These are phyloP conservation scores for Metroxylon sagu DNA, from an alignment of 176 grass and related monocot genomes.

Conservation along the genomic window DNA sequence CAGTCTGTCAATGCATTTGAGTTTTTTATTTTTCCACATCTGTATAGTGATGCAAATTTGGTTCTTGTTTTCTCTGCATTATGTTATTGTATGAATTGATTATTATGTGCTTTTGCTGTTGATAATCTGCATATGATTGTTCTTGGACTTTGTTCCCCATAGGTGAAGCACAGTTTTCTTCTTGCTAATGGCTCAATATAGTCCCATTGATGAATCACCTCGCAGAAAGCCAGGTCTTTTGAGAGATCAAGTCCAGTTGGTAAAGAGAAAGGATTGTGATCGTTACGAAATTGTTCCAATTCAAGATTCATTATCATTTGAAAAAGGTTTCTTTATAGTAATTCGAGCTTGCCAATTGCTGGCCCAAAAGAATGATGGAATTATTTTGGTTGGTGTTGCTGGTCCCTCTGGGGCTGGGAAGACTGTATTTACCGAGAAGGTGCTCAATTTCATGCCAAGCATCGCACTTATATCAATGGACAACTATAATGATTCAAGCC, in stretches of 20 bases:
- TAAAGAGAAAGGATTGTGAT: constrained; percentile 60
- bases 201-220: constrained; percentile 49
- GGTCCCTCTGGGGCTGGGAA: constrained; percentile 95
- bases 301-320: constrained; percentile 68
- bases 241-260: constrained; percentile 80
- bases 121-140: too few species aligned
- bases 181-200: constrained; percentile 42
- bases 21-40: too few species aligned
- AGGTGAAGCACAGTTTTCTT: not conserved
- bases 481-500: constrained; percentile 89
- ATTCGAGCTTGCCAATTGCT: constrained; percentile 85
- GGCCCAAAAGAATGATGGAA: constrained; percentile 71
- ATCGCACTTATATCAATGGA: constrained; percentile 97
- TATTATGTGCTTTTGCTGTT: too few species aligned
- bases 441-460: constrained; percentile 86
- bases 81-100: too few species aligned
- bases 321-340: constrained; percentile 92
- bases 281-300: constrained; percentile 83
- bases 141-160: too few species aligned
- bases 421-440: constrained; percentile 91
- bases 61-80: too few species aligned
- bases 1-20: too few species aligned
- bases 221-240: constrained; percentile 59
- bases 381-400: constrained; percentile 76
- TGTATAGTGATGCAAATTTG: too few species aligned